phyloP scores from a whole-genome alignment of 192 early-diverging fungal genomes.

The Ambispora gerdemannii region DNA sequence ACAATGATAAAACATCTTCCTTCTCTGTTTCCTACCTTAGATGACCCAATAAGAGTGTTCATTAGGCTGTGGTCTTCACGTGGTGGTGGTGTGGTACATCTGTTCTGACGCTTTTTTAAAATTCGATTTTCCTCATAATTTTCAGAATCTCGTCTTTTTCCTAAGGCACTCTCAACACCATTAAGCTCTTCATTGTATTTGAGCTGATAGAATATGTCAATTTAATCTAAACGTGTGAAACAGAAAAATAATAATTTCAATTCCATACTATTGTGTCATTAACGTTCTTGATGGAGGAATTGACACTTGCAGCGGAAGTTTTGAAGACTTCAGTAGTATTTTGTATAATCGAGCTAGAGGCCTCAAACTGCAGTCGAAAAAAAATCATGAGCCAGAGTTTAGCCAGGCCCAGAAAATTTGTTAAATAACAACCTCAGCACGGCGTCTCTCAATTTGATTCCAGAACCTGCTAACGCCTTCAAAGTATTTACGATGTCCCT shows the following conservation, averaged over 20 bases:
- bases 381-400: slow-evolving; percentile 8
- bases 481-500: slow-evolving; percentile 14
- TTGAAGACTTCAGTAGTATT: neutral
- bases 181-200: slow-evolving; percentile 11
- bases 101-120: neutral
- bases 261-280: slow-evolving; percentile 27
- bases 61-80: too few relatives aligned
- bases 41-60: slow-evolving; percentile 16
- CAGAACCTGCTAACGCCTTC: slow-evolving; percentile 19
- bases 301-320: slow-evolving; percentile 11
- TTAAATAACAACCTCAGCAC: slow-evolving; percentile 19
- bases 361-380: slow-evolving; percentile 14
- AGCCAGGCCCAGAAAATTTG: neutral
- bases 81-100: slow-evolving; percentile 21
- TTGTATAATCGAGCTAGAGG: slow-evolving; percentile 13
- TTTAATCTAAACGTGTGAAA: too few relatives aligned
- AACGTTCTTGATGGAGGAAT: slow-evolving; percentile 7
- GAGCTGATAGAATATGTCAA: too few relatives aligned
- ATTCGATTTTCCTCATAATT: slow-evolving; percentile 18
- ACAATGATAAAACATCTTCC: too few relatives aligned
- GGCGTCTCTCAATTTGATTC: slow-evolving; percentile 29
- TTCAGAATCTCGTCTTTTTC: slow-evolving; percentile 14
- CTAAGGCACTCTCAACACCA: neutral
- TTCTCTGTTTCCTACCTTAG: too few relatives aligned
- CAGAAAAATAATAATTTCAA: too few relatives aligned